Evolutionary conservation across 2,329 filamentous ascomycete genomes (phyloP).

Genomic region (Pseudogymnoascus sp.): DNA sequence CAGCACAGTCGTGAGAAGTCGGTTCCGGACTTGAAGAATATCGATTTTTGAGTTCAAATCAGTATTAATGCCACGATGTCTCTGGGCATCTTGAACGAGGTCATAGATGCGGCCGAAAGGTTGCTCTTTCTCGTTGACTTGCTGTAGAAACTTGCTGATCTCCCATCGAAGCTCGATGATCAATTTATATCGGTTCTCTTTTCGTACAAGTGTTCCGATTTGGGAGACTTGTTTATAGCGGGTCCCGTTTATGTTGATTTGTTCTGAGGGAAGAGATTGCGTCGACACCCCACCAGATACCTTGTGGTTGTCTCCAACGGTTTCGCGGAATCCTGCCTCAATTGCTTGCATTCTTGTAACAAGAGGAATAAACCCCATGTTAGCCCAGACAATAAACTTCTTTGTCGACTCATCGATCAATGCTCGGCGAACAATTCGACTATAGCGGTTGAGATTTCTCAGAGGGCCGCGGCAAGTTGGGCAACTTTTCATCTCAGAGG

Average conservation of each 20-base stretch:
- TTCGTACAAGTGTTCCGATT: constrained; percentile 18
- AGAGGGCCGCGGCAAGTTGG: constrained; percentile 53
- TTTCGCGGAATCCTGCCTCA: constrained; percentile 17
- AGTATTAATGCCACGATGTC: too few species aligned
- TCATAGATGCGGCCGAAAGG: too few species aligned
- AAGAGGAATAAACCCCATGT: constrained; percentile 24
- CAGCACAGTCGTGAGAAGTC: too few species aligned
- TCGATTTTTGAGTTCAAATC: too few species aligned
- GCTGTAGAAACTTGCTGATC: constrained; percentile 26
- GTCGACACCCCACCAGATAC: constrained; percentile 13
- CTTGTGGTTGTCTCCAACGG: constrained; percentile 9
- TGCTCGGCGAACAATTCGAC: constrained; percentile 50
- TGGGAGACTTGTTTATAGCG: constrained; percentile 23
- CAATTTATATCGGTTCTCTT: constrained; percentile 19
- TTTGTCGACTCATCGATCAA: constrained; percentile 56
- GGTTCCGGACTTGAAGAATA: too few species aligned
- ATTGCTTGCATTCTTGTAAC: constrained; percentile 21
- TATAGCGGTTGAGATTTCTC: constrained; percentile 51
- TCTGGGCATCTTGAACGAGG: too few species aligned
- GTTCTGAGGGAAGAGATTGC: constrained; percentile 13
- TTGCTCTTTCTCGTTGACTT: constrained; percentile 32
- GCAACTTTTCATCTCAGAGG: constrained; percentile 43
- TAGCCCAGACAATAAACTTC: constrained; percentile 52
- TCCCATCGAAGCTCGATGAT: constrained; percentile 25
- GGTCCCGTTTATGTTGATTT: constrained; percentile 17